These are phyloP conservation scores for Seiridium cupressi DNA, from an alignment of 2,329 filamentous ascomycete species.

Conservation along the genomic window DNA sequence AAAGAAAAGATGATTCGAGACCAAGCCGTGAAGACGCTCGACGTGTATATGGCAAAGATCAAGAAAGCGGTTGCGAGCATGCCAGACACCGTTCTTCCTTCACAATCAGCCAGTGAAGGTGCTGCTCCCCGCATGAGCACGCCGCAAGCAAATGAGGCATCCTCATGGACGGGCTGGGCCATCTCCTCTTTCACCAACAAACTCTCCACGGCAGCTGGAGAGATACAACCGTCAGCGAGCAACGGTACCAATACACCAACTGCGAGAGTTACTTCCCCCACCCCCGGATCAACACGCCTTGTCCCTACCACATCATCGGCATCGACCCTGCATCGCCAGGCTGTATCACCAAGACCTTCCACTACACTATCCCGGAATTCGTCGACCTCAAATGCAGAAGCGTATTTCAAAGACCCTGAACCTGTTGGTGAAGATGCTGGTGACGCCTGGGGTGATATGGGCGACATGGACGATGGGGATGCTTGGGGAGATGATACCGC, in stretches of 20 bases:
- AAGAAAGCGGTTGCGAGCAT: slow-evolving; percentile 73
- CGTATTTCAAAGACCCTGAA: slow-evolving; percentile 37
- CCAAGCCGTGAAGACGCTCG: slow-evolving; percentile 85
- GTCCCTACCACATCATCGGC: slow-evolving; percentile 45
- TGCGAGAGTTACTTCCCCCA: slow-evolving; percentile 32
- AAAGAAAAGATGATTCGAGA: slow-evolving; percentile 95
- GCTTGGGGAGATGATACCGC: slow-evolving; percentile 40
- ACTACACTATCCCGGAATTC: slow-evolving; percentile 45
- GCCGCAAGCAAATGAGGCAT: slow-evolving; percentile 59
- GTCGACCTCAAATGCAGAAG: slow-evolving; percentile 40
- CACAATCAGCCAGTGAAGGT: slow-evolving; percentile 51
- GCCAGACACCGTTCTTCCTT: slow-evolving; percentile 76
- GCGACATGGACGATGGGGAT: slow-evolving; percentile 48
- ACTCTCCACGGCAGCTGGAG: slow-evolving; percentile 76
- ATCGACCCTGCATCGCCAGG: slow-evolving; percentile 60
- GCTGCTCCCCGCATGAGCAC: slow-evolving; percentile 73
- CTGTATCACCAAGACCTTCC: slow-evolving; percentile 47
- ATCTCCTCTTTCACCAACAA: slow-evolving; percentile 99
- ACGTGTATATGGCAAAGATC: slow-evolving; percentile 79
- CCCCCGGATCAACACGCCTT: slow-evolving; percentile 35
- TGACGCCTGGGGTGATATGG: slow-evolving; percentile 75
- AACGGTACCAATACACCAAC: slow-evolving; percentile 39
- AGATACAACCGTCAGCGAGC: slow-evolving; percentile 65
- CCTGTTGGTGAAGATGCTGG: slow-evolving; percentile 56
- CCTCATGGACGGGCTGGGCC: slow-evolving; percentile 91